phyloP scores from a whole-genome alignment of 495 filamentous ascomycete genomes.

The Letharia lupina region DNA sequence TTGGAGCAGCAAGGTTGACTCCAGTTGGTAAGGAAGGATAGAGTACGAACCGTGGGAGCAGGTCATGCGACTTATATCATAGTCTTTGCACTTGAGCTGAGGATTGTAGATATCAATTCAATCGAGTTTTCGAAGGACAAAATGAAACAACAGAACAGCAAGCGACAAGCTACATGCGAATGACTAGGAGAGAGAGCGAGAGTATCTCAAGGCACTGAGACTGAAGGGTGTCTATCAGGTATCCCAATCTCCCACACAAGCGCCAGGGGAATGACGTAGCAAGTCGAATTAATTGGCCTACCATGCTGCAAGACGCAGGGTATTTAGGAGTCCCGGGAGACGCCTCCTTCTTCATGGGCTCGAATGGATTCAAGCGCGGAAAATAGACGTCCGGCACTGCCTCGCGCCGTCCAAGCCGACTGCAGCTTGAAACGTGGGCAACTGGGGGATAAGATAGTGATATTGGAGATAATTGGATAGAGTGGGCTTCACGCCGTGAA shows the following conservation, averaged over 20 bases:
- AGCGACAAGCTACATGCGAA: conserved; percentile 10
- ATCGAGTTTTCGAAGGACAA: not conserved
- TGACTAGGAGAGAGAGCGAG: not conserved
- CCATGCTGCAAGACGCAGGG: not conserved
- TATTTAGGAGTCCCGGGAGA: not conserved
- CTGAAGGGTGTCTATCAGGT: not conserved
- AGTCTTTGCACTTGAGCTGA: not conserved
- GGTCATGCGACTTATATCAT: not conserved
- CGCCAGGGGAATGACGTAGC: not conserved
- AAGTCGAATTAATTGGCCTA: not conserved
- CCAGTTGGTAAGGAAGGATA: not conserved
- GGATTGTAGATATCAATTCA: not conserved
- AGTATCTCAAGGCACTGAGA: not conserved
- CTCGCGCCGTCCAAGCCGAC: not conserved
- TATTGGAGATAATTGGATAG: not conserved
- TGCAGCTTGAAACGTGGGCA: not conserved
- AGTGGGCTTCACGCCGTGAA: not conserved
- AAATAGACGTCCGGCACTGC: not conserved
- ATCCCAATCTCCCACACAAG: not conserved
- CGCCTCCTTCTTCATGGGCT: not conserved
- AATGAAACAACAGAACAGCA: not conserved
- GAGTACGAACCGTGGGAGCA: not conserved
- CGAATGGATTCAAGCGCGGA: not conserved
- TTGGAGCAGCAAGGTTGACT: not conserved
- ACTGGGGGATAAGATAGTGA: not conserved